Base-by-base conservation (phyloP, 495 filamentous ascomycete genomes). In the Penicillium robsamsonii region DNA sequence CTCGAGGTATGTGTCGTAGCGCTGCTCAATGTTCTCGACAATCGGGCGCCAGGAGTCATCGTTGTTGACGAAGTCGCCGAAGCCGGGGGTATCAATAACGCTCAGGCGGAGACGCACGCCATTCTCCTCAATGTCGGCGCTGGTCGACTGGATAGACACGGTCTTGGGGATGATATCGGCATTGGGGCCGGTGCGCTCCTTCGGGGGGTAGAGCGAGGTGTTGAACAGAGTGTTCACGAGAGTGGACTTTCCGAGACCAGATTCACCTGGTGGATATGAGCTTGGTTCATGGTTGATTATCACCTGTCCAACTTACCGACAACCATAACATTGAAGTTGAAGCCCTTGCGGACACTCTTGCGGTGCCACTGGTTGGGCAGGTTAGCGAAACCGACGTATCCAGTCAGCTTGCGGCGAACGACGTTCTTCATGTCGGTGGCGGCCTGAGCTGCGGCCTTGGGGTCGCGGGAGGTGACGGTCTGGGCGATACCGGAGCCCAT, bases 291-390 rank as follows among this genome's bases (percentile, higher is more conserved):
- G 33, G 10, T 27, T 53, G 52, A 41, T 82, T 80, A 57, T 33
- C 50, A 78, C 4, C 17, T 17, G 29, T 13, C 31, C 9, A 22
- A 54, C 80, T 66, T 81, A 98, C 94, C 94, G 75, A 98, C 94
- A 75, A 98, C 94, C 94, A 98, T 98, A 56, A 97, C 94, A 70
- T 98, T 98, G 83, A 98, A 98, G 83, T 97, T 98, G 86, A 98
- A 98, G 56, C 94, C 94, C 75, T 98, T 98, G 69, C 94, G 89
- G 66, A 98, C 95, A 83, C 92, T 96, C 87, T 98, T 98, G 75
- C 94, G 92, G 81, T 98, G 94, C 95, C 95, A 98, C 77, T 98
- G 94, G 77, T 98, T 98, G 43, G 94, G 94, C 75, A 98, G 79
- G 71, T 98, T 98, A 71, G 94, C 94, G 72, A 98, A 98, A 53